Evolutionary conservation across 345 rosid genomes (phyloP).

Genomic region (Pistacia vera): DNA sequence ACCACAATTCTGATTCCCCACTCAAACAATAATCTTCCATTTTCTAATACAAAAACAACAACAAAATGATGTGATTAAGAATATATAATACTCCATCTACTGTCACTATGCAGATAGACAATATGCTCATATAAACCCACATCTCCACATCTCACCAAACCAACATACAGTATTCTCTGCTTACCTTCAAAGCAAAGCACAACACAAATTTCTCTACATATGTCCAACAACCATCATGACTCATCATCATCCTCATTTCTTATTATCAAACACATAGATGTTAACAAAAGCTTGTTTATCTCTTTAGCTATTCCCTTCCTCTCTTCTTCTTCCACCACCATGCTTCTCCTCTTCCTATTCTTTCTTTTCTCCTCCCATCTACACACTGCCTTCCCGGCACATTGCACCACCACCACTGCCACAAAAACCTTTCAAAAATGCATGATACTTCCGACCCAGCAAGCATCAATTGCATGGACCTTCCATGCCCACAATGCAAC

Average conservation of each 20-base stretch:
- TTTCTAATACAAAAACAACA: background rate
- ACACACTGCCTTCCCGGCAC: slow-evolving; percentile 42
- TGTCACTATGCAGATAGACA: background rate
- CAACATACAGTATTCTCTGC: slow-evolving; percentile 13
- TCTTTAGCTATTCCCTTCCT: background rate
- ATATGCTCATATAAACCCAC: background rate
- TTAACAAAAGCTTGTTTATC: slow-evolving; percentile 17
- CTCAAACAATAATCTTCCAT: background rate
- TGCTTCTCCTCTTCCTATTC: slow-evolving; percentile 24
- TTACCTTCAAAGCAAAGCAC: slow-evolving; percentile 57
- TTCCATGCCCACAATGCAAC: slow-evolving; percentile 79
- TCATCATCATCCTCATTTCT: slow-evolving; percentile 1
- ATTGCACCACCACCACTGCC: slow-evolving; percentile 60
- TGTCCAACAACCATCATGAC: slow-evolving; percentile 18
- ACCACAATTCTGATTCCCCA: background rate
- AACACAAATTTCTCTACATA: background rate
- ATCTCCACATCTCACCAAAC: slow-evolving; percentile 10
- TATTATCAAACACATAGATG: slow-evolving; percentile 23
- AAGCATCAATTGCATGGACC: slow-evolving; percentile 95
- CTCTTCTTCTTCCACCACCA: slow-evolving; percentile 17
- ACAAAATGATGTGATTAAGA: background rate
- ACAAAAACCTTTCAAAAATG: slow-evolving; percentile 72
- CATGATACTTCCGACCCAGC: slow-evolving; percentile 82
- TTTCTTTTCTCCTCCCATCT: slow-evolving; percentile 32
- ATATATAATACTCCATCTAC: background rate